These are phyloP conservation scores for Shiraia bambusicola DNA, from an alignment of 2,329 filamentous ascomycete genomes.

Conservation along the genomic window DNA sequence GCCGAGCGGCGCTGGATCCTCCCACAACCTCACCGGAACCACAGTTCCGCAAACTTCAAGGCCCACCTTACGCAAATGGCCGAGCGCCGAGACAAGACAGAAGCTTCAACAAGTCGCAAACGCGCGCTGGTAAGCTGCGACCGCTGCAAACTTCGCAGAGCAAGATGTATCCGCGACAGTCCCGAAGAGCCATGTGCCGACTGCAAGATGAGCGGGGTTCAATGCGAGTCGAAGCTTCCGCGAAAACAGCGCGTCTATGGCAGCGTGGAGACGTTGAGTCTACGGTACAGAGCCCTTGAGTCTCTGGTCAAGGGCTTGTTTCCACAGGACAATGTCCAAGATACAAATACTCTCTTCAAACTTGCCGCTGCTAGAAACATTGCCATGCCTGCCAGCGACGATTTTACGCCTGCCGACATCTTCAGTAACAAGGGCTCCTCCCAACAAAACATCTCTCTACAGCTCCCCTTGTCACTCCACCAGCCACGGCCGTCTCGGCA, in stretches of 20 bases:
- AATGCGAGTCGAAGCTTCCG: constrained; percentile 48
- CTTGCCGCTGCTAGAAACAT: constrained; percentile 46
- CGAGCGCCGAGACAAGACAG: constrained; percentile 19
- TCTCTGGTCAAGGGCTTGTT: constrained; percentile 47
- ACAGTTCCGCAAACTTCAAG: background rate
- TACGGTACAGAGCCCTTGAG: constrained; percentile 48
- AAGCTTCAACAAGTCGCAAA: constrained; percentile 24
- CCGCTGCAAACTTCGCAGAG: constrained; percentile 32
- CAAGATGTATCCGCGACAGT: constrained; percentile 31
- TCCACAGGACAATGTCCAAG: constrained; percentile 43
- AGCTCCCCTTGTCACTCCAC: constrained; percentile 3
- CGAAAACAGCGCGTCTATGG: constrained; percentile 51
- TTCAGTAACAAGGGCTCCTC: constrained; percentile 16
- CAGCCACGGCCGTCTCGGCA: constrained; percentile 8
- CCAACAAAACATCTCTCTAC: constrained; percentile 7
- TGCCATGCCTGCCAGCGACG: constrained; percentile 38
- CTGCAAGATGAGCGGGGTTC: constrained; percentile 43
- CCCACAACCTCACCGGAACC: constrained; percentile 3
- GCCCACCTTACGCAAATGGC: constrained; percentile 5
- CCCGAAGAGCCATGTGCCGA: constrained; percentile 42
- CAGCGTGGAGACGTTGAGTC: constrained; percentile 49
- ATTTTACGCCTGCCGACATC: constrained; percentile 30
- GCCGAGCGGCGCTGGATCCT: background rate
- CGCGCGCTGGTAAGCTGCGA: constrained; percentile 36
- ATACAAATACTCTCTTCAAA: constrained; percentile 44